A percentile compares a stretch with the other conserved stretches of the same genome.
Evolutionary conservation across 2,329 filamentous ascomycete genomes (phyloP).

Genomic region (Colletotrichum kahawae): DNA sequence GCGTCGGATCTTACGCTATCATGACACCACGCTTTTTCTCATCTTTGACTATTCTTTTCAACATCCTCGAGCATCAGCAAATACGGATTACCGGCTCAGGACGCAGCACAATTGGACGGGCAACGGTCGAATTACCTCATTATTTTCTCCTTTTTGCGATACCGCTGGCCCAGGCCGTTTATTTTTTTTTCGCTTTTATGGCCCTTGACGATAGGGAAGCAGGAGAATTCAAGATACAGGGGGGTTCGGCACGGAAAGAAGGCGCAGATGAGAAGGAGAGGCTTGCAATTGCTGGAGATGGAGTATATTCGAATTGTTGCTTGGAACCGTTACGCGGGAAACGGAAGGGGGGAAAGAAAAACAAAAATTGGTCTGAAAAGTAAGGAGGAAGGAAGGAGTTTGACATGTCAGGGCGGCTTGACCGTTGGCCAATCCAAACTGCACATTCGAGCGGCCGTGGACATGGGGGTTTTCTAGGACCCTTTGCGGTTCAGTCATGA

Average conservation of each 20-base stretch:
- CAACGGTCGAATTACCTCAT: neutral
- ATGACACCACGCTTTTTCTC: conserved; percentile 6
- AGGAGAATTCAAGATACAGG: neutral
- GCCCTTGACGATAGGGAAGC: neutral
- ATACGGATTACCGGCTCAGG: neutral
- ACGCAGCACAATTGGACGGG: neutral
- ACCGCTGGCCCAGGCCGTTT: neutral
- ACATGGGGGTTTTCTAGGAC: neutral
- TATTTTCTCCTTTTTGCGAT: neutral
- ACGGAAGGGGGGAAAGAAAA: neutral
- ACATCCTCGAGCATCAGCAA: neutral
- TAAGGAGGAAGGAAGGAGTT: neutral
- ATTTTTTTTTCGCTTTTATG: neutral
- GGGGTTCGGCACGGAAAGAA: neutral
- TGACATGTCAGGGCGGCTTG: neutral
- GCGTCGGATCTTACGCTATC: conserved; percentile 5
- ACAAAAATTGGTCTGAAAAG: neutral
- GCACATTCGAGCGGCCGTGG: neutral
- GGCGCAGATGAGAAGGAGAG: neutral
- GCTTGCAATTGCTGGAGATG: neutral
- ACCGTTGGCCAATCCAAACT: neutral
- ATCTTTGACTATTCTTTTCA: neutral
- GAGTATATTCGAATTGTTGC: neutral
- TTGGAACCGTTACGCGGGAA: neutral
- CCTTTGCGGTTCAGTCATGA: neutral